Base-by-base conservation (phyloP, 2,329 filamentous ascomycete species). In the Aspergillus sp. region DNA sequence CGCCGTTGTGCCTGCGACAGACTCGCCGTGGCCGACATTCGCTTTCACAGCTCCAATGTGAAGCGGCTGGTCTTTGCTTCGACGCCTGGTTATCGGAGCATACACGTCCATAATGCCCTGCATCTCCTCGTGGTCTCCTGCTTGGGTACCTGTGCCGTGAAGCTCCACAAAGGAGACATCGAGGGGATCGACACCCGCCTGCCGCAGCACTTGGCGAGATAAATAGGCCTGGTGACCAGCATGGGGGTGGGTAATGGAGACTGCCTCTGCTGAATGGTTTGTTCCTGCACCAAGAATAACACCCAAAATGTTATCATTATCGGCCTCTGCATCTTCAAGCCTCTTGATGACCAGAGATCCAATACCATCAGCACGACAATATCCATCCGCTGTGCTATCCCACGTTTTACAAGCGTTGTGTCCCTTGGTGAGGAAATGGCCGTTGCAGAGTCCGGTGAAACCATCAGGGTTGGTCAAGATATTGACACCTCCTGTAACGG, bases 401-500 rank as follows among this genome's bases (percentile, higher is more conserved):
- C 77, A 83, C 2, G 77, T 73, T 49, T 81, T 80, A 62, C 82
- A 84, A 12, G 74, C 68, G 0, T 81, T 81, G 1, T 63, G 68
- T n/a, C 41, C 41, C 6, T 58, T 56, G 5, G 67, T 67, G 2
- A 71, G 54, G 38, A 72, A 71, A 4, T 65, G 59, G 3, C 62
- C 69, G 62, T 87, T 84, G 68, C 85, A 87, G 2, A 93, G 78
- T 63, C 88, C 89, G 4, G 87, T 81, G 75, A 89, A 91, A 78
- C 88, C 89, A 71, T 91, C 89, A 0, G 89, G 88, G 73, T 90
- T 90, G 48, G 89, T 91, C 73, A 92, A 81, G 5, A 70, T 38
- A 52, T 89, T 91, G 11, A 89, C 76, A 57, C 91, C 91, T 55
- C 91, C 90, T 2, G 89, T 88, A 34, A 91, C 84, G 1, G 89